These are phyloP conservation scores for Chrysochromulina tobinii DNA, from an alignment of 78 protist species.

Conservation along the genomic window DNA sequence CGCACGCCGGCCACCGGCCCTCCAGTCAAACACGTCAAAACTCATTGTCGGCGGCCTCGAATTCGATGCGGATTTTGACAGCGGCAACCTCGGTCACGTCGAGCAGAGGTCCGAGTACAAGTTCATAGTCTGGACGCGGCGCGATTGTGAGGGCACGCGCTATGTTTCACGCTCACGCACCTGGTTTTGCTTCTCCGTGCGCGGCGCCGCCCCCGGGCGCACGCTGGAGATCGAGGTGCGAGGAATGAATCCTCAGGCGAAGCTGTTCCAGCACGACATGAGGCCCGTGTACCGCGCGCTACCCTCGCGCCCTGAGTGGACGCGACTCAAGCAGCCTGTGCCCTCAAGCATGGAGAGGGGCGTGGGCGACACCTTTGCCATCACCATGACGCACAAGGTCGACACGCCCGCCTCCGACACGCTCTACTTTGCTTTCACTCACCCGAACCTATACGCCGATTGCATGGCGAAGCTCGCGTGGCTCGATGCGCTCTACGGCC, in stretches of 20 bases:
- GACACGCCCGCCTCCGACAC: not conserved
- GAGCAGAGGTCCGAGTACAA: not conserved
- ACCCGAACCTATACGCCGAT: constrained; percentile 32
- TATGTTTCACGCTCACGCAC: not conserved
- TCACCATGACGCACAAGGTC: not conserved
- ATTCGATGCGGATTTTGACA: not conserved
- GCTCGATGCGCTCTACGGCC: not conserved
- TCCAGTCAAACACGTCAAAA: no score
- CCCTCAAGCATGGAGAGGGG: no score
- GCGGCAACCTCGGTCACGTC: constrained; percentile 1
- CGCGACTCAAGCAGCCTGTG: not conserved
- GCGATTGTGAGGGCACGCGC: constrained; percentile 29
- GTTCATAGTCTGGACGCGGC: constrained; percentile 17
- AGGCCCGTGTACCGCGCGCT: constrained; percentile 18
- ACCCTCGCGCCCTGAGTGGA: constrained; percentile 21
- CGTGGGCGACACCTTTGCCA: not conserved
- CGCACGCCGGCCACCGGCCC: no score
- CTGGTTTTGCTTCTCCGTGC: constrained; percentile 26
- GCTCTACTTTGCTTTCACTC: constrained; percentile 37
- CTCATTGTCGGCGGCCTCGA: not conserved
- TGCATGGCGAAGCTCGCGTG: not conserved
- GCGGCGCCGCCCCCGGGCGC: not conserved
- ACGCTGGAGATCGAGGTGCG: not conserved
- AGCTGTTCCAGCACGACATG: constrained; percentile 40
- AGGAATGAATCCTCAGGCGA: constrained; percentile 29